Conservation (phyloP, 1,284 basidiomycete genomes). For the Megacollybia platyphylla region DNA sequence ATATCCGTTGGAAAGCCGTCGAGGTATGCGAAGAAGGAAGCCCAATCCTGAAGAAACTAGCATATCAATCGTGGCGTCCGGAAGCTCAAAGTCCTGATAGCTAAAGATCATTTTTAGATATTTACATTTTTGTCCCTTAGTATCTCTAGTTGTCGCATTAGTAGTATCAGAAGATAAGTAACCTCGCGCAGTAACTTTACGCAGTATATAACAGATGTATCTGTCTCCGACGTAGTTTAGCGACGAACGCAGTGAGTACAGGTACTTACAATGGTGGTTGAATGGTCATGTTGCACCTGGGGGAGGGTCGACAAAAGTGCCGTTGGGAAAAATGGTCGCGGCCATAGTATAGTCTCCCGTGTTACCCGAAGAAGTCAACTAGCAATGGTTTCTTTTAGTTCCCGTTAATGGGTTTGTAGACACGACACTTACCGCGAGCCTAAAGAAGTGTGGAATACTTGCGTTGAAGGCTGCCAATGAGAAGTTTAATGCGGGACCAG, state of each 20-base stretch:
- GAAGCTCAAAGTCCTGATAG: not conserved
- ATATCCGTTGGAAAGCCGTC: conserved; percentile 10
- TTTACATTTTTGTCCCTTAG: not conserved
- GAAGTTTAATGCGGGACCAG: conserved; percentile 53
- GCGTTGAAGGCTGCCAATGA: conserved; percentile 49
- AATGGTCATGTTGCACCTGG: conserved; percentile 25
- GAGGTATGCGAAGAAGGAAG: conserved; percentile 11
- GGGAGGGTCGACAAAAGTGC: conserved; percentile 66
- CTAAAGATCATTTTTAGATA: not conserved
- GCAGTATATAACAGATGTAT: too few species aligned
- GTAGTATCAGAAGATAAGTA: not conserved
- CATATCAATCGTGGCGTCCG: not conserved
- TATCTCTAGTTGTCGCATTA: not conserved
- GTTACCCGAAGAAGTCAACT: conserved; percentile 42
- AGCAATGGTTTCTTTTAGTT: conserved; percentile 1
- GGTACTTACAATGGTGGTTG: not conserved
- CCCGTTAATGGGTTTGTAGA: not conserved
- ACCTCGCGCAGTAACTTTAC: too few species aligned
- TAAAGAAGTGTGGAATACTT: conserved; percentile 69
- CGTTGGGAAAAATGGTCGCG: conserved; percentile 68
- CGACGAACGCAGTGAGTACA: too few species aligned
- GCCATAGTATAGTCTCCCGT: conserved; percentile 77
- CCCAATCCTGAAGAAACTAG: not conserved
- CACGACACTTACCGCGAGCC: conserved; percentile 57
- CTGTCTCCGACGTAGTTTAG: too few species aligned